A percentile compares a stretch with the other conserved stretches of the same genome.
Evolutionary conservation across 352 stramenopile genomes (phyloP).

Genomic region (Thalassiosira gravida): DNA sequence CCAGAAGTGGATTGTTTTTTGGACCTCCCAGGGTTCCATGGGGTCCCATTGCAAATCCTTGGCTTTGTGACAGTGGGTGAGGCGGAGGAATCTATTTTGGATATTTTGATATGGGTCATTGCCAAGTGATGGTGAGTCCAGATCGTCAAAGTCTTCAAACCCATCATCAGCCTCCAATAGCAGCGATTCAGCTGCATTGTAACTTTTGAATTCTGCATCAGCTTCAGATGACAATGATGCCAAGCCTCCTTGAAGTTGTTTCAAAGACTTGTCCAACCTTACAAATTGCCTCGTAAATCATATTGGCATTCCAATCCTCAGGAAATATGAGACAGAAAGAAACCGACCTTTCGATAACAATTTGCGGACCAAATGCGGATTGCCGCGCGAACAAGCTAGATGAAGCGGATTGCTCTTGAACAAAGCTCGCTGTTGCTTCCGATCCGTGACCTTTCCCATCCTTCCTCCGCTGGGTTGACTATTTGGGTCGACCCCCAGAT

Average conservation of each 20-base stretch:
- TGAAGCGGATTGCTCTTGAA: too few relatives aligned
- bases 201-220: too few relatives aligned
- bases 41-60: slow-evolving; percentile 21
- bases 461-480: slow-evolving; percentile 28
- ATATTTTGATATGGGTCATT: slow-evolving; percentile 20
- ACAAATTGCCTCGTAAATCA: too few relatives aligned
- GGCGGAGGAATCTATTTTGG: slow-evolving; percentile 22
- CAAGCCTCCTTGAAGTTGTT: slow-evolving; percentile 26
- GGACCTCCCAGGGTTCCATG: slow-evolving; percentile 14
- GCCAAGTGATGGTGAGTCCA: slow-evolving; percentile 1
- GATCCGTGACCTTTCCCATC: too few relatives aligned
- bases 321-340: too few relatives aligned
- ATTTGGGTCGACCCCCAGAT: slow-evolving; percentile 70
- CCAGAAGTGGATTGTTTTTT: slow-evolving; percentile 35
- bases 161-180: too few relatives aligned
- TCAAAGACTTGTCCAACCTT: neutral
- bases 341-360: slow-evolving; percentile 63
- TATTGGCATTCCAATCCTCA: too few relatives aligned
- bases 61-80: neutral
- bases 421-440: too few relatives aligned
- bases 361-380: slow-evolving; percentile 55
- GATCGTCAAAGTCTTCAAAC: neutral
- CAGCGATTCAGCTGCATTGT: too few relatives aligned
- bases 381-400: slow-evolving; percentile 69
- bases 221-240: neutral